Evolutionary conservation across 1,139 yeast species (phyloP).

Genomic region (Torulaspora globosa): DNA sequence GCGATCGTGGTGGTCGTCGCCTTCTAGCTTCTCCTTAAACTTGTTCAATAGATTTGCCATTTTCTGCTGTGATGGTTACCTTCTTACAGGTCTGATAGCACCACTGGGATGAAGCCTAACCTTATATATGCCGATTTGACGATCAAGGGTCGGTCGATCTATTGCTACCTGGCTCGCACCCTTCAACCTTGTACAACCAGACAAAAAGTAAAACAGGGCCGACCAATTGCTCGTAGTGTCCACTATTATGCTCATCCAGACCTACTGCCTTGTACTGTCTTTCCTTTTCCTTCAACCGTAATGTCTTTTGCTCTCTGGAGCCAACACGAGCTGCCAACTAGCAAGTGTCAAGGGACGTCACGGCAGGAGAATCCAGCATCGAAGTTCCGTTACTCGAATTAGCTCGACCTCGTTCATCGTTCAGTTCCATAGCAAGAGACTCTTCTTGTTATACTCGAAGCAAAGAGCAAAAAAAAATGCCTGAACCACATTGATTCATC

Average conservation of each 20-base stretch:
- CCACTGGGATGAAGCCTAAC: not conserved
- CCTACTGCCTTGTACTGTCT: not conserved
- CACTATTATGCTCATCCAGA: not conserved
- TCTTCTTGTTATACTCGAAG: not conserved
- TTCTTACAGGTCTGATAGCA: not conserved
- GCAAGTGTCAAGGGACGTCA: no score
- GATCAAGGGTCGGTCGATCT: not conserved
- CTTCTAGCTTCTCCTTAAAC: slow-evolving; percentile 27
- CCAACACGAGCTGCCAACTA: not conserved
- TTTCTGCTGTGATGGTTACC: not conserved
- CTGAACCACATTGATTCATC: no score
- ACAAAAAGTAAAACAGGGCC: not conserved
- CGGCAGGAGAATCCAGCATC: not conserved
- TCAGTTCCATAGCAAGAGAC: no score
- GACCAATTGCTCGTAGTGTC: not conserved
- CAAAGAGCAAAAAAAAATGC: not conserved
- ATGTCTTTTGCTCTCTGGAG: not conserved
- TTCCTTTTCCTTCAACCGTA: not conserved
- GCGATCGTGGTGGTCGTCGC: slow-evolving; percentile 18
- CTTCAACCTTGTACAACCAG: not conserved
- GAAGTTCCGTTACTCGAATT: not conserved
- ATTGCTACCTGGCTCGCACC: not conserved
- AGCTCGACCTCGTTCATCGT: no score
- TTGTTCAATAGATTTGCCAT: slow-evolving; percentile 33
- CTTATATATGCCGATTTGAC: not conserved